phyloP scores from a whole-genome alignment of 2,329 filamentous ascomycete species.

The Trichoderma koningiopsis region DNA sequence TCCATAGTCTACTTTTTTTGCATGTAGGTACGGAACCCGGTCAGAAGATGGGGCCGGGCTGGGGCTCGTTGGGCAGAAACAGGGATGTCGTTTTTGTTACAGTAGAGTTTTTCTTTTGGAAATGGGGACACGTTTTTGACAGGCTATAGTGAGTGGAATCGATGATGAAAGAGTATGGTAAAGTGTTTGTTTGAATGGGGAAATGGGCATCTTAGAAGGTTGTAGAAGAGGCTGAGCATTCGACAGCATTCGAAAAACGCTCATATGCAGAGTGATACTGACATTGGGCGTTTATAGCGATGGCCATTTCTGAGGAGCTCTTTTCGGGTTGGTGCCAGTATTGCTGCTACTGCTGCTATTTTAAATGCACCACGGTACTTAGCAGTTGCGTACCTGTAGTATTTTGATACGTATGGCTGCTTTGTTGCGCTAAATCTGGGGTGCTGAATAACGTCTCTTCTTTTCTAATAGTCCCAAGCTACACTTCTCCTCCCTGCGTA shows the following conservation, averaged over 20 bases:
- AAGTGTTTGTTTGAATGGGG: not conserved
- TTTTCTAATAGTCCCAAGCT: not conserved
- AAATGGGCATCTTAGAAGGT: not conserved
- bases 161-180: not conserved
- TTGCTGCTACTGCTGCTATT: too few relatives aligned
- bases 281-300: not conserved
- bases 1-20: not conserved
- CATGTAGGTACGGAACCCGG: not conserved
- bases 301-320: not conserved
- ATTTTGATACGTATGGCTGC: too few relatives aligned
- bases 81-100: not conserved
- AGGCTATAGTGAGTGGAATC: not conserved
- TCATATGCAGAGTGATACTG: not conserved
- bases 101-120: not conserved
- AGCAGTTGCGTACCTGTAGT: too few relatives aligned
- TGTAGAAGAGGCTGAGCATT: not conserved
- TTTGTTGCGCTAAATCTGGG: too few relatives aligned
- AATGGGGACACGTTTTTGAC: not conserved
- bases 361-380: too few relatives aligned
- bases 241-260: not conserved
- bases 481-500: not conserved
- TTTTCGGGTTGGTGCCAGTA: too few relatives aligned
- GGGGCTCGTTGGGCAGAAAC: slow-evolving; percentile 22
- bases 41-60: not conserved
- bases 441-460: too few relatives aligned